Conservation (phyloP, 345 rosid species). For the Eutrema heterophyllum region DNA sequence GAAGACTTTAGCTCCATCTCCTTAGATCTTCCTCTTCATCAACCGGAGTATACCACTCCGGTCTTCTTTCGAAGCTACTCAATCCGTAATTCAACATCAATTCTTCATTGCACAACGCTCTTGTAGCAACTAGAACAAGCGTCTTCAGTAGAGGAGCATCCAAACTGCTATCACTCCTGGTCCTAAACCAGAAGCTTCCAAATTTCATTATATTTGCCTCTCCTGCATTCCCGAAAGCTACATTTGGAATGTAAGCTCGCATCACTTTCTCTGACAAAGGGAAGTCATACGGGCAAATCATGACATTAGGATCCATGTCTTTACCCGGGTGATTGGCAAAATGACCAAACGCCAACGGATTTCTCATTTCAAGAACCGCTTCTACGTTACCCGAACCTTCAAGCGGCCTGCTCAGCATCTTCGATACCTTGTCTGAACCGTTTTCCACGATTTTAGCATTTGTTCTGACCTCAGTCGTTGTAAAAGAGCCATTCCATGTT, state of each 20-base stretch:
- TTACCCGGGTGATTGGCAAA: constrained; percentile 67
- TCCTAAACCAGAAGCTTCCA: constrained; percentile 73
- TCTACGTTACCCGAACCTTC: constrained; percentile 27
- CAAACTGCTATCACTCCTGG: constrained; percentile 24
- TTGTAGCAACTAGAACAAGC: constrained; percentile 77
- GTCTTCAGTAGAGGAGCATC: constrained; percentile 48
- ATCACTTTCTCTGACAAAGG: constrained; percentile 56
- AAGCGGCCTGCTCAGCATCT: constrained; percentile 53
- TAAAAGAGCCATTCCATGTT: constrained; percentile 48
- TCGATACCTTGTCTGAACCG: constrained; percentile 50
- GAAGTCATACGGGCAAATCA: constrained; percentile 80
- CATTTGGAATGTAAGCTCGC: constrained; percentile 77
- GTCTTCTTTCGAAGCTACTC: constrained; percentile 58
- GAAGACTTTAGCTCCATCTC: constrained; percentile 49
- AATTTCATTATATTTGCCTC: constrained; percentile 59
- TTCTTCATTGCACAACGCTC: constrained; percentile 64
- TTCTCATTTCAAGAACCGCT: constrained; percentile 68
- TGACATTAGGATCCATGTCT: constrained; percentile 72
- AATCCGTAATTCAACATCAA: constrained; percentile 69
- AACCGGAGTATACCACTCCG: constrained; percentile 67
- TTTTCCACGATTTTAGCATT: constrained; percentile 22
- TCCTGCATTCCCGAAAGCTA: constrained; percentile 44
- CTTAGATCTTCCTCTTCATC: constrained; percentile 78
- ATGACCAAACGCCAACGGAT: constrained; percentile 86
- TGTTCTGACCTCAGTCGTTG: constrained; percentile 29